Evolutionary conservation across 805 yeast genomes (phyloP).

Genomic region (Yamadazyma philogaea): DNA sequence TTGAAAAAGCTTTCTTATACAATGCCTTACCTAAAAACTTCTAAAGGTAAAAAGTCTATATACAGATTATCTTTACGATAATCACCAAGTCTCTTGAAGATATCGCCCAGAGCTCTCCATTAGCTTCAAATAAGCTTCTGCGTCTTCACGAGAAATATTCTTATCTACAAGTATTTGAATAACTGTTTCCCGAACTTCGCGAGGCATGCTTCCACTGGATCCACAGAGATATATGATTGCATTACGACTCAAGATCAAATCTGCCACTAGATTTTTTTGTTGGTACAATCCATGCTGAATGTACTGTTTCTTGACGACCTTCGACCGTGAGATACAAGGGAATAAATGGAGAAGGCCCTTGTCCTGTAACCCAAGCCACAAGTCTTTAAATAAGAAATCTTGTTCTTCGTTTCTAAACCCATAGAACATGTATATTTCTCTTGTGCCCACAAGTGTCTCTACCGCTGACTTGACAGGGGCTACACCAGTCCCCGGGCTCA

Average conservation of each 20-base stretch:
- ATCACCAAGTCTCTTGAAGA: constrained; percentile 88
- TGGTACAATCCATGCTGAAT: constrained; percentile 73
- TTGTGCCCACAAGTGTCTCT: constrained; percentile 29
- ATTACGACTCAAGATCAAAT: constrained; percentile 49
- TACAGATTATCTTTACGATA: background rate
- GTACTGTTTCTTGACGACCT: constrained; percentile 47
- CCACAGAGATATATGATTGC: constrained; percentile 85
- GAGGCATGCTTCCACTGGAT: constrained; percentile 91
- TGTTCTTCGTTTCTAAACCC: constrained; percentile 68
- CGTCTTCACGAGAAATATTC: constrained; percentile 39
- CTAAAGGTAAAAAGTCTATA: background rate
- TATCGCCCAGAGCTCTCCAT: constrained; percentile 69
- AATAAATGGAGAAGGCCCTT: constrained; percentile 27
- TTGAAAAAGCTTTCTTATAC: too few species aligned
- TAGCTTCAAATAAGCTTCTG: constrained; percentile 48
- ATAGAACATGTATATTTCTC: constrained; percentile 54
- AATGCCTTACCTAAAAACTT: too few species aligned
- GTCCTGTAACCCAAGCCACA: constrained; percentile 45
- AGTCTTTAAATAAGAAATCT: constrained; percentile 64
- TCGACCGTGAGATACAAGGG: constrained; percentile 48
- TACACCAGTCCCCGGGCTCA: constrained; percentile 94
- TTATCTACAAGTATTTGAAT: constrained; percentile 55
- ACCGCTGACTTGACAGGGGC: constrained; percentile 87
- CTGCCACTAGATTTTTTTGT: constrained; percentile 46
- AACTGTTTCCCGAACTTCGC: constrained; percentile 78